Evolutionary conservation across 2,329 filamentous ascomycete genomes (phyloP).

Genomic region (Pestalotiopsis sp.): DNA sequence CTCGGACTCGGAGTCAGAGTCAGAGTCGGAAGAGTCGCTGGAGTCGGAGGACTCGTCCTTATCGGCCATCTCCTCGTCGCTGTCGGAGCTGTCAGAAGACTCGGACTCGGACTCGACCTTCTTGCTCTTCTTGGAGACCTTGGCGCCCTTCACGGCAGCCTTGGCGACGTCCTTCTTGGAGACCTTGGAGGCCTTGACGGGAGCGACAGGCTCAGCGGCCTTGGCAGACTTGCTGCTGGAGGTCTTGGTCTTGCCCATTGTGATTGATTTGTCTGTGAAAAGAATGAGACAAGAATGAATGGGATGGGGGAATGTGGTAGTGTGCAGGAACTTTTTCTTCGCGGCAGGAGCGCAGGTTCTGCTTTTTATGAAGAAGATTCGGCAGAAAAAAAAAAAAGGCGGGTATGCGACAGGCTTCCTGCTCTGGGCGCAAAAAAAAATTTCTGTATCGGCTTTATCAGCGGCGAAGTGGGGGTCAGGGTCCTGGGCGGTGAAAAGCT

Average conservation of each 20-base stretch:
- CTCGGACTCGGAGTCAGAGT: slow-evolving; percentile 29
- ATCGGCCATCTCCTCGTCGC: slow-evolving; percentile 24
- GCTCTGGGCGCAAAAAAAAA: slow-evolving; percentile 6
- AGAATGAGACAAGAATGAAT: slow-evolving; percentile 15
- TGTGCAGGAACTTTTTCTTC: neutral
- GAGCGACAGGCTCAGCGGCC: slow-evolving; percentile 49
- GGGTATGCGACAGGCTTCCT: slow-evolving; percentile 10
- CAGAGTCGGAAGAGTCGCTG: slow-evolving; percentile 29
- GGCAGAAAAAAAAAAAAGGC: slow-evolving; percentile 17
- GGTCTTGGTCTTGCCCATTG: slow-evolving; percentile 70
- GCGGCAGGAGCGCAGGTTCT: neutral
- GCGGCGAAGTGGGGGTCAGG: slow-evolving; percentile 3
- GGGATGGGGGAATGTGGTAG: slow-evolving; percentile 17
- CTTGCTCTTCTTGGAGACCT: slow-evolving; percentile 39
- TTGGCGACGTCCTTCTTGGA: slow-evolving; percentile 73
- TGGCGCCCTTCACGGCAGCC: slow-evolving; percentile 38
- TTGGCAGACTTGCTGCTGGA: slow-evolving; percentile 55
- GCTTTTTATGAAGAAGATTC: neutral
- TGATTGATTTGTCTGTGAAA: slow-evolving; percentile 30
- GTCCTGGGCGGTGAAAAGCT: slow-evolving; percentile 15
- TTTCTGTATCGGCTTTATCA: slow-evolving; percentile 8
- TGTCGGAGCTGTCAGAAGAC: slow-evolving; percentile 26
- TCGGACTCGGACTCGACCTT: slow-evolving; percentile 38
- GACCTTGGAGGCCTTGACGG: slow-evolving; percentile 67
- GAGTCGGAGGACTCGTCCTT: slow-evolving; percentile 23